Conservation (phyloP, 192 early-diverging fungal genomes). For the Chytriomyces sp. region DNA sequence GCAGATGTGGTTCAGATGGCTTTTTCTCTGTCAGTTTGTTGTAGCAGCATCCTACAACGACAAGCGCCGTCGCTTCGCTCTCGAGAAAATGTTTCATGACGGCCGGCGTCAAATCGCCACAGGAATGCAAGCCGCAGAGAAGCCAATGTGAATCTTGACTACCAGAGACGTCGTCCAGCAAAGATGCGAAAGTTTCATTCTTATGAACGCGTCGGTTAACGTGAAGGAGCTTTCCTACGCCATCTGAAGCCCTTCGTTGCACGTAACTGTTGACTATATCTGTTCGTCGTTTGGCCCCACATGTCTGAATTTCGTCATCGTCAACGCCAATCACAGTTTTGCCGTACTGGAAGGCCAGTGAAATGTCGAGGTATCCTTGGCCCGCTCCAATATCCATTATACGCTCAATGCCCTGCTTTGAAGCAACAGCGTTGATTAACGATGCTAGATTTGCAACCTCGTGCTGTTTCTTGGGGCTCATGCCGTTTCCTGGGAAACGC, state of each 20-base stretch:
- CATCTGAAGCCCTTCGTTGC: constrained; percentile 1
- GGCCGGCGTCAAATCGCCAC: constrained; percentile 78
- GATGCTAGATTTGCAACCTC: constrained; percentile 66
- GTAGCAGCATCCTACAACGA: constrained; percentile 85
- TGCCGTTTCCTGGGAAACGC: constrained; percentile 47
- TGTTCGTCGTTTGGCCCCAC: constrained; percentile 67
- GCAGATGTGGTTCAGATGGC: constrained; percentile 9
- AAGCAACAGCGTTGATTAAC: constrained; percentile 59
- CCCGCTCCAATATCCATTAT: constrained; percentile 78
- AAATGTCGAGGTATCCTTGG: constrained; percentile 73
- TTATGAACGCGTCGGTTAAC: constrained; percentile 39
- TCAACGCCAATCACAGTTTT: constrained; percentile 72
- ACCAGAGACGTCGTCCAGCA: constrained; percentile 32
- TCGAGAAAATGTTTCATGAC: constrained; percentile 63
- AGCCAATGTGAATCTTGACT: constrained; percentile 54
- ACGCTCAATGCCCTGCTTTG: constrained; percentile 8
- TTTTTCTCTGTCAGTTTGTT: constrained; percentile 68
- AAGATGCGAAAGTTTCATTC: constrained; percentile 27
- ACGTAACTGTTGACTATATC: constrained; percentile 41
- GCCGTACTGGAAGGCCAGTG: constrained; percentile 66
- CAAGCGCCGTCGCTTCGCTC: constrained; percentile 49
- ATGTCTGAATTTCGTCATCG: constrained; percentile 68
- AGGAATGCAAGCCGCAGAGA: constrained; percentile 81
- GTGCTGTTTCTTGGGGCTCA: constrained; percentile 73
- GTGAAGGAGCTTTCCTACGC: constrained; percentile 26